Evolutionary conservation across 164 flowering plant genomes (phyloP), one percentile per base, ranked within the genome.

Genomic region (Vitis riparia): DNA sequence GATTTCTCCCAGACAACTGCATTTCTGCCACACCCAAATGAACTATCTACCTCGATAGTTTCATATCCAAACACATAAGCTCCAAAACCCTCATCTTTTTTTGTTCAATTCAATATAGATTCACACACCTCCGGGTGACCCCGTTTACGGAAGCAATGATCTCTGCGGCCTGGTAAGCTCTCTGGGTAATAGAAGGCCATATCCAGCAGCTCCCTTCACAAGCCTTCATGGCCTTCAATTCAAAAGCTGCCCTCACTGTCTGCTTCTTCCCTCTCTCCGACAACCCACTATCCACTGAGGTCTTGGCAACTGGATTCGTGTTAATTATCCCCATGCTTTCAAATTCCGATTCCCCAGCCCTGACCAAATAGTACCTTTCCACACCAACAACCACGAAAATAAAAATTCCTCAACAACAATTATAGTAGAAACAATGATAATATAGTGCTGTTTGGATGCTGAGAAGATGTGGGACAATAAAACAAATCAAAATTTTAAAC

Each of bases 131-230:
- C 44, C 44, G 44, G 7, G 44, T 37, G 62, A 94, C 60, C 8
- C 81, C 85, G 69, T 91, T 90, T n/a, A 89, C 84, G 0, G 89
- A 66, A 51, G 98, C 97, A 74, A 92, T 89, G 64, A 91, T 87
- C 85, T 92, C 98, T 3, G 97, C 98, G 69, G 95, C 88, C 73
- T 94, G 97, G 69, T 94, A 94, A 78, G 98, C 91, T 77, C 98
- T 80, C 82, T 94, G 98, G 51, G 98, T 94, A 64, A 94, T 92
- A 47, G 98, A 92, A 74, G 97, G 95, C 98, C 97, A 94, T 74
- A 94, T 87, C 98, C 98, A 92, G 73, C 97, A 94, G 70, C 79
- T 83, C 11, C 76, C 80, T 12, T 88, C 92, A 73, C 97, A 92
- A 19, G 98, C 97, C 53, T 86, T 89, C 88, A 87, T 80, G 68